Percentiles rank a stretch among this genome's conserved stretches.
These are phyloP conservation scores for Rhododendron vialii DNA, from an alignment of 148 eudicot genomes.

Conservation along the genomic window DNA sequence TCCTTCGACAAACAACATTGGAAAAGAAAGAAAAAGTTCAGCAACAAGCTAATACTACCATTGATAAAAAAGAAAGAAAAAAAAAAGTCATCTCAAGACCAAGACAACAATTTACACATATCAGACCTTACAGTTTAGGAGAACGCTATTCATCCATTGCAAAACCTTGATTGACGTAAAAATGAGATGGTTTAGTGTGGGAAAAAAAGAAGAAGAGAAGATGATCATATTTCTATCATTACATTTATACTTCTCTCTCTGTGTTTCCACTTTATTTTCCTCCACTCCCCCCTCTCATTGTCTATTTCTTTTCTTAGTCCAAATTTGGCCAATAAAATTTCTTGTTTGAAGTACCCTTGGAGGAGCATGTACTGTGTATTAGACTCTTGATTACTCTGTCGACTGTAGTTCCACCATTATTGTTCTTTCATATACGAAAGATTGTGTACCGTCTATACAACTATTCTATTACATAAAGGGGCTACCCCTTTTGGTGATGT, in stretches of 20 bases:
- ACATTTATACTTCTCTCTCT: background rate
- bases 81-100: background rate
- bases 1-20: constrained; percentile 31
- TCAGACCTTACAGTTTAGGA: background rate
- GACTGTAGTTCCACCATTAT: background rate
- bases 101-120: background rate
- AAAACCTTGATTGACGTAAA: background rate
- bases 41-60: background rate
- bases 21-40: background rate
- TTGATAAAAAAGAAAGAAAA: background rate
- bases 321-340: background rate
- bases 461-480: background rate
- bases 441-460: background rate
- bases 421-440: background rate
- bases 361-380: background rate
- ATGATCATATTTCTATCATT: background rate
- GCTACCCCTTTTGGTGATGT: background rate
- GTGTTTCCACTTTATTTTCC: background rate
- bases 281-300: background rate
- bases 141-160: background rate
- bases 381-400: background rate
- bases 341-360: background rate
- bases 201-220: background rate
- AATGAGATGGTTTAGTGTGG: background rate
- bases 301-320: background rate